phyloP scores from a whole-genome alignment of 1,284 basidiomycete genomes.

The Leccinum angustisporum region DNA sequence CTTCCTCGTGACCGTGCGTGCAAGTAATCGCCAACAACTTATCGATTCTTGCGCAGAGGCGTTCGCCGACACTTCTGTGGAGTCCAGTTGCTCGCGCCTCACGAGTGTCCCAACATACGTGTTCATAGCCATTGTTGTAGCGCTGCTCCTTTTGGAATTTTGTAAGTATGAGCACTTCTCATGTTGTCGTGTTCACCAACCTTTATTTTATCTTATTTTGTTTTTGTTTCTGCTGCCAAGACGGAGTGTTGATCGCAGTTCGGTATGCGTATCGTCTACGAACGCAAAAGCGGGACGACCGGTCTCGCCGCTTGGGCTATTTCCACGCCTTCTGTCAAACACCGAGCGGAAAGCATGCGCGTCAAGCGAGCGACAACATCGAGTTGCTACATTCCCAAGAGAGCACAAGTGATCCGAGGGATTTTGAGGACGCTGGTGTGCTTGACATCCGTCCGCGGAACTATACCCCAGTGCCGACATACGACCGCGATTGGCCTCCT shows the following conservation, averaged over 20 bases:
- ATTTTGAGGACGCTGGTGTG: constrained; percentile 18
- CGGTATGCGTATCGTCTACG: constrained; percentile 59
- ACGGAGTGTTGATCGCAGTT: constrained; percentile 55
- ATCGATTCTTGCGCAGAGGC: constrained; percentile 46
- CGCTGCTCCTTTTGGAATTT: constrained; percentile 50
- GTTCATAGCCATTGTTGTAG: constrained; percentile 45
- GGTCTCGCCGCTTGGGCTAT: constrained; percentile 34
- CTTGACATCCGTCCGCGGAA: constrained; percentile 23
- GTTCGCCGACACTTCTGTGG: constrained; percentile 41
- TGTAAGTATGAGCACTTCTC: constrained; percentile 41
- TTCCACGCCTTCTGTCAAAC: constrained; percentile 31
- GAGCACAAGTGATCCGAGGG: constrained; percentile 13
- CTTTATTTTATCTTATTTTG: background rate
- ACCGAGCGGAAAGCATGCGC: constrained; percentile 17
- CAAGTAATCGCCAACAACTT: constrained; percentile 43
- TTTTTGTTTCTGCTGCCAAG: constrained; percentile 33
- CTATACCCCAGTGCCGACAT: constrained; percentile 22
- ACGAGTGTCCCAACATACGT: constrained; percentile 44
- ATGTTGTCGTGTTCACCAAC: constrained; percentile 1
- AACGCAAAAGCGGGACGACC: constrained; percentile 43
- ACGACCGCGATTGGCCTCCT: constrained; percentile 20
- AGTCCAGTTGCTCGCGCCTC: constrained; percentile 46
- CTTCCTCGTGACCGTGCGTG: constrained; percentile 50
- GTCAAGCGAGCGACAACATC: constrained; percentile 31
- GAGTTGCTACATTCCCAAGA: constrained; percentile 29